These are phyloP conservation scores for Linanthus parryae DNA, from an alignment of 148 eudicot genomes.

Conservation along the genomic window DNA sequence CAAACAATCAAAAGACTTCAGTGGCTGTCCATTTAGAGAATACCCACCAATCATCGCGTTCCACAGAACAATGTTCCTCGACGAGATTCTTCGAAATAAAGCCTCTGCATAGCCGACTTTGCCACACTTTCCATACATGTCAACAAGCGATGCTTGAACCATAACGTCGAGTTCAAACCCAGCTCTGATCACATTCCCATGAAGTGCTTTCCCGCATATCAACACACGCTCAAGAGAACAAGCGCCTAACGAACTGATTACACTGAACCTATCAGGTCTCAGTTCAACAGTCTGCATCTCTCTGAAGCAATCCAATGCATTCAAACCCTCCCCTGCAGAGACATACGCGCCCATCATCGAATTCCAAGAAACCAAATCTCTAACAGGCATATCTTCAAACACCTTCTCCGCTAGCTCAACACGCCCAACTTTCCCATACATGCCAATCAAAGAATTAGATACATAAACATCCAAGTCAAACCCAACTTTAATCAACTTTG, in stretches of 20 bases:
- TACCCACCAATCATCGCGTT: constrained; percentile 32
- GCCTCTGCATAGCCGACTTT: constrained; percentile 41
- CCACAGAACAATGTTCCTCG: constrained; percentile 30
- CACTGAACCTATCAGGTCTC: constrained; percentile 49
- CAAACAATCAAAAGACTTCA: constrained; percentile 47
- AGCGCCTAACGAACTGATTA: constrained; percentile 49
- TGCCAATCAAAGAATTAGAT: constrained; percentile 49
- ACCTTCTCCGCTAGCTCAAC: constrained; percentile 38
- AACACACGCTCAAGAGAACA: constrained; percentile 38
- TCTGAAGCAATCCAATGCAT: constrained; percentile 30
- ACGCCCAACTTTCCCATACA: constrained; percentile 60
- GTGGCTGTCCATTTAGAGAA: constrained; percentile 25
- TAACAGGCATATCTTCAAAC: constrained; percentile 39
- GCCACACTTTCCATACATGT: constrained; percentile 72
- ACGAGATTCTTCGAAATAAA: constrained; percentile 21
- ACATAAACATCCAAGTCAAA: constrained; percentile 40
- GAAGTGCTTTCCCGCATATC: constrained; percentile 57
- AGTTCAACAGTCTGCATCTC: constrained; percentile 36
- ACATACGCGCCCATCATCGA: constrained; percentile 68
- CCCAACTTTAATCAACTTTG: constrained; percentile 50
- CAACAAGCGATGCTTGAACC: constrained; percentile 58
- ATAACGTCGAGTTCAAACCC: constrained; percentile 36
- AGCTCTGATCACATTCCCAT: constrained; percentile 39
- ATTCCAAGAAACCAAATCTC: constrained; percentile 80
- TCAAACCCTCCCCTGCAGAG: constrained; percentile 39